These are phyloP conservation scores for Fraxinus floribunda DNA, from an alignment of 305 asterid species.

Conservation along the genomic window DNA sequence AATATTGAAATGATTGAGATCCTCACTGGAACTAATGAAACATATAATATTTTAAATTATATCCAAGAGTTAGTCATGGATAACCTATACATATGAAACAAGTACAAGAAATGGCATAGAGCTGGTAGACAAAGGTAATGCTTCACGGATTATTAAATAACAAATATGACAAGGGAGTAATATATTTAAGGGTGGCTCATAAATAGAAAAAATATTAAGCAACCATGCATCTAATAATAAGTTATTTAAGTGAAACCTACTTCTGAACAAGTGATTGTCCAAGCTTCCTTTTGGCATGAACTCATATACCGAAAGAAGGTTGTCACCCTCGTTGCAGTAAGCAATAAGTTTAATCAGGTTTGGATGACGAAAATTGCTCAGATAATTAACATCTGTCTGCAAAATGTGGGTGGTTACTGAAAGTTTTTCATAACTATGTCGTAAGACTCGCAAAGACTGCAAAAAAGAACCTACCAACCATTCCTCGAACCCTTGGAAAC, in stretches of 20 bases:
- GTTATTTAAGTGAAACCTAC: conserved; percentile 24
- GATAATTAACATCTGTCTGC: conserved; percentile 46
- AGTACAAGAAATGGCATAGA: neutral
- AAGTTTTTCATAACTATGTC: neutral
- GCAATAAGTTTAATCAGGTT: conserved; percentile 51
- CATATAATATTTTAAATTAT: neutral
- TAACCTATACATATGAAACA: neutral
- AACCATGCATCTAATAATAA: neutral
- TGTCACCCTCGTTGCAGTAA: conserved; percentile 43
- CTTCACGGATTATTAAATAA: neutral
- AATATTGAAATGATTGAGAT: neutral
- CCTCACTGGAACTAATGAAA: neutral
- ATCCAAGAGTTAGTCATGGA: neutral
- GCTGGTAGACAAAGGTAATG: neutral
- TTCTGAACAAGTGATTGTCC: conserved; percentile 45
- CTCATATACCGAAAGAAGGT: conserved; percentile 44
- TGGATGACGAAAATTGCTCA: conserved; percentile 45
- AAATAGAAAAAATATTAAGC: neutral
- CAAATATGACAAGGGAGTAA: neutral
- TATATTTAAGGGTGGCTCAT: neutral
- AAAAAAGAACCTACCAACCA: conserved; percentile 46
- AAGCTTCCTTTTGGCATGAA: conserved; percentile 56
- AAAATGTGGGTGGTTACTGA: neutral
- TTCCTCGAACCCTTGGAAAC: conserved; percentile 30
- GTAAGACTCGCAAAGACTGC: neutral